Evolutionary conservation across 2,329 filamentous ascomycete genomes (phyloP).

Genomic region (Aureobasidium melanogenum): DNA sequence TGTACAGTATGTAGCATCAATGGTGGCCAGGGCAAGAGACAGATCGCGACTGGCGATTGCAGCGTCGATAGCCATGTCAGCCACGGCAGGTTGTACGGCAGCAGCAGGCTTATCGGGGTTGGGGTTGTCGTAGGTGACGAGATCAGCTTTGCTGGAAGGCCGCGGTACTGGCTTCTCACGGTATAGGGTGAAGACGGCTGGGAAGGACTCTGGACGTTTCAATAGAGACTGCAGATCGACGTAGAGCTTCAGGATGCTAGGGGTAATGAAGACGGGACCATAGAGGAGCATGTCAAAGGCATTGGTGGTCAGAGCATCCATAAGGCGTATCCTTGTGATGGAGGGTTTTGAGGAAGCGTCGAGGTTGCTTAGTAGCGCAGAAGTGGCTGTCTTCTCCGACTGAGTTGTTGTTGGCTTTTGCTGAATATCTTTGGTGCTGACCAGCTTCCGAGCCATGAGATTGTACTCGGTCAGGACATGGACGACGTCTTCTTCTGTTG

Average conservation of each 20-base stretch:
- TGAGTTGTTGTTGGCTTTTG: background rate
- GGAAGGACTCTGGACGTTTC: constrained; percentile 64
- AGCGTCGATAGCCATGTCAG: constrained; percentile 64
- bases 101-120: constrained; percentile 55
- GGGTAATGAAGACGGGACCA: constrained; percentile 71
- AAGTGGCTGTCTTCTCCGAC: constrained; percentile 37
- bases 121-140: constrained; percentile 49
- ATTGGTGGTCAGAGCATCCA: constrained; percentile 40
- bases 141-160: constrained; percentile 36
- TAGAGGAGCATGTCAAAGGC: constrained; percentile 65
- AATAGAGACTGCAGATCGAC: constrained; percentile 67
- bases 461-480: constrained; percentile 8
- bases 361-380: constrained; percentile 44
- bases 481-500: constrained; percentile 12
- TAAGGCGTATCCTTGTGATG: constrained; percentile 27
- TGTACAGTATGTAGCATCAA: constrained; percentile 60
- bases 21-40: constrained; percentile 64
- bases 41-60: constrained; percentile 76
- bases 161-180: constrained; percentile 70
- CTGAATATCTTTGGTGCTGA: constrained; percentile 27
- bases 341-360: constrained; percentile 27
- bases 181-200: constrained; percentile 72
- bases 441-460: constrained; percentile 6
- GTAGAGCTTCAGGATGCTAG: constrained; percentile 62
- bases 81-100: constrained; percentile 62